Evolutionary conservation across 176 grass and related monocot genomes (phyloP).

Genomic region (Metroxylon sagu): DNA sequence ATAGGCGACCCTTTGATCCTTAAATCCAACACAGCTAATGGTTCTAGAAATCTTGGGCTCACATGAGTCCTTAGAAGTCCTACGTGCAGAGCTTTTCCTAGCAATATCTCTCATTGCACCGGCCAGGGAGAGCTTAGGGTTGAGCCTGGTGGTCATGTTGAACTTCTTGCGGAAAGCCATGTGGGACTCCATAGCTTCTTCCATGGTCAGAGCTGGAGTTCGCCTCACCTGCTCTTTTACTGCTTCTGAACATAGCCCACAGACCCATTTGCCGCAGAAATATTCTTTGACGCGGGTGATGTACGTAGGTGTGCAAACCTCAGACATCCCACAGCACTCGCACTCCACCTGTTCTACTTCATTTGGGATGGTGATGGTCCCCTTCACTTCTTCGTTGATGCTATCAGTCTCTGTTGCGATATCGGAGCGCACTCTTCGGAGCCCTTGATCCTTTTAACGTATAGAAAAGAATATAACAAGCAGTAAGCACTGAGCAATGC

Average conservation of each 20-base stretch:
- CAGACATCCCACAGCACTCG: constrained; percentile 24
- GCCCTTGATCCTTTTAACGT: neutral
- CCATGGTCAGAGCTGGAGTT: neutral
- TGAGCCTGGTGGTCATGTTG: constrained; percentile 14
- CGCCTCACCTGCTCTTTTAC: constrained; percentile 10
- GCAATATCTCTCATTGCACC: constrained; percentile 20
- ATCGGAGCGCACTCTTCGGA: neutral
- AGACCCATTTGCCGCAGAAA: constrained; percentile 14
- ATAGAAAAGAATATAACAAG: neutral
- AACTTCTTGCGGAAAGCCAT: constrained; percentile 18
- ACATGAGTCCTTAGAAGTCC: neutral
- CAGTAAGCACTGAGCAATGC: neutral
- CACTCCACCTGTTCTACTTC: constrained; percentile 5
- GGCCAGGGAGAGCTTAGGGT: constrained; percentile 22
- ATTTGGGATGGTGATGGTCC: too few relatives aligned
- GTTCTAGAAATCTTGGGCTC: neutral
- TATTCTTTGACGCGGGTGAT: constrained; percentile 2
- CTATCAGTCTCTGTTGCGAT: neutral
- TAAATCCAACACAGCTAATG: neutral
- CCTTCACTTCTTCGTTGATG: neutral
- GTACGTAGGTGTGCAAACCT: constrained; percentile 21
- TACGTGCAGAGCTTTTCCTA: constrained; percentile 13
- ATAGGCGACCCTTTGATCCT: too few relatives aligned
- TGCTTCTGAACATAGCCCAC: constrained; percentile 21
- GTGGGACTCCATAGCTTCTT: constrained; percentile 12